phyloP scores from a whole-genome alignment of 805 yeast species.

The Vanderwaltozyma tropicalis region DNA sequence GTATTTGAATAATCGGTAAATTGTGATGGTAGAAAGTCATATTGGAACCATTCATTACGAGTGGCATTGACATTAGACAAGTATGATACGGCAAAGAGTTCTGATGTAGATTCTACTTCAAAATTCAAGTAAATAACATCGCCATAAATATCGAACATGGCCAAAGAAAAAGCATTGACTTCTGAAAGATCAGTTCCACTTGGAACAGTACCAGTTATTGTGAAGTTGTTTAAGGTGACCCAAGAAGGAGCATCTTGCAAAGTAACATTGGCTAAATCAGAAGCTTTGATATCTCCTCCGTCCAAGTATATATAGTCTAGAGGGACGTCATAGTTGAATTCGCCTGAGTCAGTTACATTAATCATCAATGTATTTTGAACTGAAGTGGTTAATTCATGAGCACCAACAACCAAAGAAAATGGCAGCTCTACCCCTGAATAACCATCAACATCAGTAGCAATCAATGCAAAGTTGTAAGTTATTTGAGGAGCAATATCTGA shows the following conservation, averaged over 20 bases:
- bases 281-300: slow-evolving; percentile 35
- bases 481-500: slow-evolving; percentile 84
- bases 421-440: slow-evolving; percentile 58
- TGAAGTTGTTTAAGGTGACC: slow-evolving; percentile 37
- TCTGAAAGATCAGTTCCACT: slow-evolving; percentile 24
- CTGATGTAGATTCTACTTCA: slow-evolving; percentile 40
- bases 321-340: slow-evolving; percentile 50
- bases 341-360: slow-evolving; percentile 57
- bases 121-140: slow-evolving; percentile 52
- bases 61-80: slow-evolving; percentile 61
- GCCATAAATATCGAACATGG: slow-evolving; percentile 47
- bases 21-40: slow-evolving; percentile 42
- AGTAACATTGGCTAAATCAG: slow-evolving; percentile 45
- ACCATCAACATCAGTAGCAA: slow-evolving; percentile 72
- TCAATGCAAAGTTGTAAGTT: slow-evolving; percentile 54
- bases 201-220: slow-evolving; percentile 51
- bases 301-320: slow-evolving; percentile 55
- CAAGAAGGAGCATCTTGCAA: slow-evolving; percentile 50
- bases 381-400: slow-evolving; percentile 68
- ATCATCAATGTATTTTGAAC: slow-evolving; percentile 45
- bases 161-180: slow-evolving; percentile 37
- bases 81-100: slow-evolving; percentile 45
- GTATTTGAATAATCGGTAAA: slow-evolving; percentile 48
- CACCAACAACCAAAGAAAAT: slow-evolving; percentile 75
- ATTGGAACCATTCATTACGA: slow-evolving; percentile 47